phyloP scores from a whole-genome alignment of 2,329 filamentous ascomycete genomes.

The Huntiella bhutanensis region DNA sequence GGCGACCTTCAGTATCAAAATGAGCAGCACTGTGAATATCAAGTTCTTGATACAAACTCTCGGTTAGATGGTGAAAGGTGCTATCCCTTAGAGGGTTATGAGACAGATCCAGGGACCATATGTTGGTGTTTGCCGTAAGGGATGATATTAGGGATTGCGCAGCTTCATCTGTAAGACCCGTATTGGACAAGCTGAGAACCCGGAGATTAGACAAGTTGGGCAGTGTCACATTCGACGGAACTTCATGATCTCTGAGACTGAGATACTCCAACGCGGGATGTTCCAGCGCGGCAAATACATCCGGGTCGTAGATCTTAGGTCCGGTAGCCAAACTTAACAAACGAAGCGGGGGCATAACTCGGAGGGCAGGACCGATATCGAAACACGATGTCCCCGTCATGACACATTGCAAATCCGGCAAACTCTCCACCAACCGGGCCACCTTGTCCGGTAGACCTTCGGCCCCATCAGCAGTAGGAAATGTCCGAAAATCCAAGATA shows the following conservation, averaged over 20 bases:
- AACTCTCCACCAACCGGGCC: slow-evolving; percentile 2
- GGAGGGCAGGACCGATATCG: slow-evolving; percentile 3
- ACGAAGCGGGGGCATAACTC: background rate
- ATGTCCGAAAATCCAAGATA: slow-evolving; percentile 5
- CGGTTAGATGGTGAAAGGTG: slow-evolving; percentile 10
- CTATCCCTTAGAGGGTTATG: slow-evolving; percentile 32
- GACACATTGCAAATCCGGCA: slow-evolving; percentile 5
- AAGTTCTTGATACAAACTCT: slow-evolving; percentile 3
- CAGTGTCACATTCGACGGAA: too few species aligned
- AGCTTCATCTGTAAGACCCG: slow-evolving; percentile 21
- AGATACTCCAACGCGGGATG: too few species aligned
- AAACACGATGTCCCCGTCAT: slow-evolving; percentile 1
- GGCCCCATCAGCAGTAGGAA: slow-evolving; percentile 2
- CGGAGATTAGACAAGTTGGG: slow-evolving; percentile 22
- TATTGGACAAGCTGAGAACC: slow-evolving; percentile 30
- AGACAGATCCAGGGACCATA: slow-evolving; percentile 40
- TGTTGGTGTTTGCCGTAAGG: slow-evolving; percentile 15
- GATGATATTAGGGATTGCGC: too few species aligned
- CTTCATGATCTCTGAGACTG: too few species aligned
- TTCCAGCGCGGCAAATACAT: too few species aligned
- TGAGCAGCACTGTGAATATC: slow-evolving; percentile 14
- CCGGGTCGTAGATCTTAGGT: background rate
- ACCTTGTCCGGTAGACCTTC: background rate
- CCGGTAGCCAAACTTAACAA: background rate
- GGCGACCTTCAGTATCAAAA: slow-evolving; percentile 27